A percentile compares a stretch with the other conserved stretches of the same genome.
These are phyloP conservation scores for Aristolochia contorta DNA, from an alignment of 164 flowering plant species.

Conservation along the genomic window DNA sequence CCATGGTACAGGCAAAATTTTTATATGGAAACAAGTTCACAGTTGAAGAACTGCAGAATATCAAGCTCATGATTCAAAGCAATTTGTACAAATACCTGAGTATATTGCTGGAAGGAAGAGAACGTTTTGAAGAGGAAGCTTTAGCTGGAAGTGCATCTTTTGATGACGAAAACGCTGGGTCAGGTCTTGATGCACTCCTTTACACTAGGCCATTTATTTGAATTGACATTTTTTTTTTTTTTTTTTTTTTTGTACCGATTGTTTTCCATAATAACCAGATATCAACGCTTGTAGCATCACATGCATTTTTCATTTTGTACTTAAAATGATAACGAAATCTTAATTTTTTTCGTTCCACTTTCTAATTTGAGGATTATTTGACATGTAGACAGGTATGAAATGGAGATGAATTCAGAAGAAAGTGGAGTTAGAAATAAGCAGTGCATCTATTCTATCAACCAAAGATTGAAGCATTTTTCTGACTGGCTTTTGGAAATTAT, in stretches of 20 bases:
- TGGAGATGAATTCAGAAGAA: conserved; percentile 17
- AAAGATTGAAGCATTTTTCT: conserved; percentile 27
- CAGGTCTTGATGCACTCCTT: conserved; percentile 15
- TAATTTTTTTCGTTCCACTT: no score
- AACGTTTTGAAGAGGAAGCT: conserved; percentile 27
- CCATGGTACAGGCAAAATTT: conserved; percentile 18
- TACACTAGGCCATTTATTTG: not conserved
- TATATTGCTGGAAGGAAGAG: conserved; percentile 23
- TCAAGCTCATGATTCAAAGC: conserved; percentile 27
- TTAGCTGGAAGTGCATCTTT: conserved; percentile 8
- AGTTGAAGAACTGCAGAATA: conserved; percentile 16
- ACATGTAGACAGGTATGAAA: conserved; percentile 4
- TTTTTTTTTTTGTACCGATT: no score
- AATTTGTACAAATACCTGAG: conserved; percentile 29
- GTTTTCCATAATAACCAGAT: no score
- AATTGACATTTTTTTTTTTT: no score
- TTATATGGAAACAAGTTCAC: conserved; percentile 22
- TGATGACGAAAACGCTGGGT: conserved; percentile 15
- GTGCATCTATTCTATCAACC: conserved; percentile 25
- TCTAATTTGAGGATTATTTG: conserved; percentile 1
- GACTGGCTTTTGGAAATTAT: conserved; percentile 28
- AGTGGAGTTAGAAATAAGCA: conserved; percentile 12
- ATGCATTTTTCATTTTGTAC: no score
- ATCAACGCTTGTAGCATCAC: no score
- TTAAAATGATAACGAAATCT: no score